Base-by-base conservation (phyloP, 352 stramenopile species). In the Phytophthora meadii region DNA sequence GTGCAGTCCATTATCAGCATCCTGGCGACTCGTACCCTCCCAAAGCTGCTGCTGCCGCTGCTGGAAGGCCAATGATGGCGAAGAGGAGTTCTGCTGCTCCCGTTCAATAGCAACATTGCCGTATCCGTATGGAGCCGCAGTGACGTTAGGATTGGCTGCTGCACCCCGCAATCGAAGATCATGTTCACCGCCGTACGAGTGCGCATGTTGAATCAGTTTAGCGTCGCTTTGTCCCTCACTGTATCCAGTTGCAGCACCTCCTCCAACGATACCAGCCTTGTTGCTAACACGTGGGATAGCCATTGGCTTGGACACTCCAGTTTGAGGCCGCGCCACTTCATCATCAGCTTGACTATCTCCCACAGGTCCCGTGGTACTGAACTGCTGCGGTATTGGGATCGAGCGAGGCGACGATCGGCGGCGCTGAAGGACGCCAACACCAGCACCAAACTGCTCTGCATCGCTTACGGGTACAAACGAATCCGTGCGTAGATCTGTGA, bases 281-380 rank as follows among this genome's bases (percentile, higher is more conserved):
- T 54, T 75, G 36, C 82, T 89, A 28, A 71, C 44, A 45, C 84
- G 82, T 7, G 87, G 87, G 25, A 95, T 95, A 0, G 85, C 80
- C 85, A 95, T 91, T 4, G 85, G 87, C 54, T 92, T 88, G 0
- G 87, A 95, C 50, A 84, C 81, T 25, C 62, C 81, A 34, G 73
- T 66, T 32, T 80, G 79, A 22, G 34, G 47, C 11, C 69, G 70
- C 17, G 54, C 59, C n/a, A 22, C 25, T 19, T 65, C 55, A 12
- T 70, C 45, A 24, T 62, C 61, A 24, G 42, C 37, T 42, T 15
- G 37, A 17, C 12, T 42, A 14, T 42, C 37, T 22, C 37, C 37
- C n/a, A 65, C 39, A 48, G 44, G 57, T 24, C 39, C 57, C 25
- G 65, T 55, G 28, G 28, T 63, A 12, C 44, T 68, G 19, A 76